Percentiles rank a stretch among this genome's conserved stretches.
Evolutionary conservation across 805 yeast genomes (phyloP).

Genomic region (Torulaspora microellipsoides): DNA sequence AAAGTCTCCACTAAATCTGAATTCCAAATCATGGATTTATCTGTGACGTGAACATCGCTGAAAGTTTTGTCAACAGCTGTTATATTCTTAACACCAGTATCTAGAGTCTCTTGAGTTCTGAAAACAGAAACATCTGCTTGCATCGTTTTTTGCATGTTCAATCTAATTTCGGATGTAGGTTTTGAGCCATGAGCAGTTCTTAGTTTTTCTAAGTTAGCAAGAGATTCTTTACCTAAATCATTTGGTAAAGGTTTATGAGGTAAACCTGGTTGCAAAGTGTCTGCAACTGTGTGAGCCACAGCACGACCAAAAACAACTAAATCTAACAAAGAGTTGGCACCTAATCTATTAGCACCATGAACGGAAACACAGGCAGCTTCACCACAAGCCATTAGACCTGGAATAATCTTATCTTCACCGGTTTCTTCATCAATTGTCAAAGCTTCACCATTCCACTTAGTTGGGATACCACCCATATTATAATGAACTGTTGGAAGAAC

Average conservation of each 20-base stretch:
- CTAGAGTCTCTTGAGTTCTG: conserved; percentile 88
- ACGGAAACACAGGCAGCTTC: conserved; percentile 99
- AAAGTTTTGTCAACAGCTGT: conserved; percentile 69
- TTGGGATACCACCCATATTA: conserved; percentile 99
- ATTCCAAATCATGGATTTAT: conserved; percentile 98
- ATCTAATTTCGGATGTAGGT: conserved; percentile 84
- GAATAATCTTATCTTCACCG: conserved; percentile 87
- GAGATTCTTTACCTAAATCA: conserved; percentile 83
- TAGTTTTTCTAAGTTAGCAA: conserved; percentile 82
- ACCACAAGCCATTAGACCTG: conserved; percentile 96
- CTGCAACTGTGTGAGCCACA: conserved; percentile 87
- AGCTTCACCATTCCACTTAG: conserved; percentile 95
- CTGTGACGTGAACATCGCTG: conserved; percentile 76
- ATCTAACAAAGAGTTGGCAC: conserved; percentile 96
- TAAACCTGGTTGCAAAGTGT: conserved; percentile 77
- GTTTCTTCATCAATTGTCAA: conserved; percentile 68
- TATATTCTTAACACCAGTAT: conserved; percentile 83
- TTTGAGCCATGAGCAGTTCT: conserved; percentile 81
- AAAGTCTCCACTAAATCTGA: conserved; percentile 93
- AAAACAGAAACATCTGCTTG: conserved; percentile 96
- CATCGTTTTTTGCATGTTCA: conserved; percentile 92
- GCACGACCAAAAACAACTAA: conserved; percentile 98
- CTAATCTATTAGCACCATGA: conserved; percentile 98
- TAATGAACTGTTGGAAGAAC: conserved; percentile 97
- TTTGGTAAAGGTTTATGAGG: conserved; percentile 81